Evolutionary conservation across 805 yeast genomes (phyloP).

Genomic region (Candida koratica): DNA sequence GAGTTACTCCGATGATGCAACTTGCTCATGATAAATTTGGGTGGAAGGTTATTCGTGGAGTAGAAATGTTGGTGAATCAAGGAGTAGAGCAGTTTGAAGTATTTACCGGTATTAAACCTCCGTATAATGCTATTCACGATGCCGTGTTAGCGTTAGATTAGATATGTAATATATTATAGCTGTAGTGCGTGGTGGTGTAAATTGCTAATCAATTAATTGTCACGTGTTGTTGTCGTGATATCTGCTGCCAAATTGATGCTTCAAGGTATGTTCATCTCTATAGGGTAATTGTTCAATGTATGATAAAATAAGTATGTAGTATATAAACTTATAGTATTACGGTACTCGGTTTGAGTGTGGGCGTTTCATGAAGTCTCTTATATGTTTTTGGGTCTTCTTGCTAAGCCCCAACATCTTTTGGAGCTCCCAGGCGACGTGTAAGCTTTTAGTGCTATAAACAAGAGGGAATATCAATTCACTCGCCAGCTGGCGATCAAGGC

Average conservation of each 20-base stretch:
- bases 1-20: constrained; percentile 80
- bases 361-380: too few species aligned
- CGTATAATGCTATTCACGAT: constrained; percentile 55
- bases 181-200: not conserved
- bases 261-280: too few species aligned
- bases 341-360: too few species aligned
- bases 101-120: constrained; percentile 69
- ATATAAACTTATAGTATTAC: too few species aligned
- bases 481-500: constrained; percentile 17
- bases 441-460: constrained; percentile 22
- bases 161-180: not conserved
- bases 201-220: too few species aligned
- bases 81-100: constrained; percentile 82
- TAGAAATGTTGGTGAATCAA: constrained; percentile 88
- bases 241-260: not conserved
- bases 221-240: too few species aligned
- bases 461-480: constrained; percentile 28
- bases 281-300: too few species aligned
- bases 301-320: too few species aligned
- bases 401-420: constrained; percentile 25
- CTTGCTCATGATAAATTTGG: constrained; percentile 57
- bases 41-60: constrained; percentile 88
- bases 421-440: constrained; percentile 31
- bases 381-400: constrained; percentile 14
- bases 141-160: constrained; percentile 43